phyloP scores from a whole-genome alignment of 805 yeast species.

The Wickerhamiella dianesei region DNA sequence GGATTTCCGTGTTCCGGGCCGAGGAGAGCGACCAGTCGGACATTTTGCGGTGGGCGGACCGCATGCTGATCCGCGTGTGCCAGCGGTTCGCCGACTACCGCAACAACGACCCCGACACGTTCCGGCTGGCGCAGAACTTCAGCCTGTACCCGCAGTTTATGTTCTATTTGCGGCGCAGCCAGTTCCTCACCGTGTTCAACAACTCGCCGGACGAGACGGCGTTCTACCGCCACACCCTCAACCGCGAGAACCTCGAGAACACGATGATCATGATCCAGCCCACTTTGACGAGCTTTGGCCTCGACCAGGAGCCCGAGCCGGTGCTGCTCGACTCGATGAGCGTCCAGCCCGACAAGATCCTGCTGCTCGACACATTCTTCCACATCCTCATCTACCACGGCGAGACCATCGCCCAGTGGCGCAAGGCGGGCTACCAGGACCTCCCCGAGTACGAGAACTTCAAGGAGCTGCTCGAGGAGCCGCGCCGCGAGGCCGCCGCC shows the following conservation, averaged over 20 bases:
- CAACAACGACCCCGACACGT: constrained; percentile 70
- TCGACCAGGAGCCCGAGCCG: constrained; percentile 77
- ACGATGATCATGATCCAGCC: constrained; percentile 97
- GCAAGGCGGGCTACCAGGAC: constrained; percentile 87
- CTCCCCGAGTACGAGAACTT: constrained; percentile 81
- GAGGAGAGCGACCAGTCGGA: constrained; percentile 83
- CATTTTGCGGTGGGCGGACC: constrained; percentile 87
- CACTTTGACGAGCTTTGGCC: constrained; percentile 71
- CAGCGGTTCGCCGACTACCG: constrained; percentile 88
- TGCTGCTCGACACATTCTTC: constrained; percentile 89
- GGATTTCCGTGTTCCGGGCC: constrained; percentile 76
- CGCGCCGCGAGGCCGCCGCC: constrained; percentile 84
- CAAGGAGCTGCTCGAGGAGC: constrained; percentile 72
- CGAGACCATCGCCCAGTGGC: constrained; percentile 88
- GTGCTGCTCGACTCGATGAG: constrained; percentile 90
- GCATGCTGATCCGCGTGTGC: constrained; percentile 78
- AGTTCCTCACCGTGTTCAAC: constrained; percentile 88
- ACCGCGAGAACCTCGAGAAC: constrained; percentile 84
- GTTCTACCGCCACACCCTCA: constrained; percentile 82
- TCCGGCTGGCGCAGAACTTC: constrained; percentile 72
- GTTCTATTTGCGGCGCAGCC: constrained; percentile 90
- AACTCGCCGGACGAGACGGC: constrained; percentile 99
- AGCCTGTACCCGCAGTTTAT: constrained; percentile 89
- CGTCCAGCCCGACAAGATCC: constrained; percentile 72
- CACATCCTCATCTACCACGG: constrained; percentile 94